Base-by-base conservation (phyloP, 805 yeast species). In the Pichia rugopelliculosa region DNA sequence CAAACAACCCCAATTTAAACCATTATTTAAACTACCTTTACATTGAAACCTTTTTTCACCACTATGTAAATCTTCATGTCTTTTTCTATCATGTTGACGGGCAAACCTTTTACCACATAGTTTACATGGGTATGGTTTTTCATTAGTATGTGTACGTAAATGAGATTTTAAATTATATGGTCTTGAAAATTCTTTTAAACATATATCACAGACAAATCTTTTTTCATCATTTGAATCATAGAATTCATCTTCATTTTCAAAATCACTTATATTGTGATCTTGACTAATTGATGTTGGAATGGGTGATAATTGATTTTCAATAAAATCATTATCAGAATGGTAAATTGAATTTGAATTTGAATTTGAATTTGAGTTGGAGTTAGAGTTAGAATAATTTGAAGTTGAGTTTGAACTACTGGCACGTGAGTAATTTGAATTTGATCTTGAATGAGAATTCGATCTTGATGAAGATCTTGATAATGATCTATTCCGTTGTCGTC, bases 101-200 rank as follows among this genome's bases (percentile, higher is more conserved):
- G 90, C 90, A 70, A 86, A 86, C 0, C 90, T 86, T 61, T 85
- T 85, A 5, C 87, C 88, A 66, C 95, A 86, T 4, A 77, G 72
- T 13, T 75, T 69, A 64, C 95, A 86, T 8, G 78, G 71, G 58
- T 78, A 86, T 6, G 93, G 95, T 45, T 89, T 68, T 59, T 86
- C 95, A 59, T 84, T 84, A 0, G 95, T 85, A 62, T 87, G 99
- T 0, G 98, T 91, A 49, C 96, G 72, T 59, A 86, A 69, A 66
- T 91, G 99, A 0, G 96, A 87, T 56, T 91, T 87, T 55, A 91
- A 71, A 61, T 93, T 93, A 64, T 93, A 93, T 0, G 96, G 96
- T 47, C 98, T 70, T 2, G 98, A 91, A 62, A 91, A 91, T 42
- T 82, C 70, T 65, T 88, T 89, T 37, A 81, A 89, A 66, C 99